These are phyloP conservation scores for Ilyonectria destructans DNA, from an alignment of 2,329 filamentous ascomycete genomes.

Conservation along the genomic window DNA sequence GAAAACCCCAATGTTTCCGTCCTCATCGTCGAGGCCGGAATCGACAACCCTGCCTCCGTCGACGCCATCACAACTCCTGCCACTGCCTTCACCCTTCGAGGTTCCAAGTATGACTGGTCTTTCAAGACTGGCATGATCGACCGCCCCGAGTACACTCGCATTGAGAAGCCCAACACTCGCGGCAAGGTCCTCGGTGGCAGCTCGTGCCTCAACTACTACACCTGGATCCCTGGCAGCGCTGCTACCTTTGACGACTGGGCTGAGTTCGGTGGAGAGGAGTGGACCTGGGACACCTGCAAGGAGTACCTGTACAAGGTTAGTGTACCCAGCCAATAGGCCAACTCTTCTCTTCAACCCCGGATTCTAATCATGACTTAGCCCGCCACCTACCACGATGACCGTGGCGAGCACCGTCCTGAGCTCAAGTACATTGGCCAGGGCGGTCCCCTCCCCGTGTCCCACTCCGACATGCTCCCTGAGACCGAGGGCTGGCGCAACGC, in stretches of 20 bases:
- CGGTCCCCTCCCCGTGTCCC: slow-evolving; percentile 69
- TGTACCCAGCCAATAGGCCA: neutral
- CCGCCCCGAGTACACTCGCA: slow-evolving; percentile 71
- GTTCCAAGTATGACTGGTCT: slow-evolving; percentile 71
- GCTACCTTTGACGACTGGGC: slow-evolving; percentile 78
- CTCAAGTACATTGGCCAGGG: slow-evolving; percentile 66
- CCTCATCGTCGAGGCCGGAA: slow-evolving; percentile 66
- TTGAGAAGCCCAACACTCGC: slow-evolving; percentile 76
- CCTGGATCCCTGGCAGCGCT: slow-evolving; percentile 73
- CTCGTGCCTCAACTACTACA: slow-evolving; percentile 75
- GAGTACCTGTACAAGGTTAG: slow-evolving; percentile 67
- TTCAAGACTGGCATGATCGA: slow-evolving; percentile 76
- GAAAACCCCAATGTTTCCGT: slow-evolving; percentile 58
- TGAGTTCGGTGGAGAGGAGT: slow-evolving; percentile 80
- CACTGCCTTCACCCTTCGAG: slow-evolving; percentile 68
- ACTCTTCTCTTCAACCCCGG: neutral
- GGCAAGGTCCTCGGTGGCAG: slow-evolving; percentile 74
- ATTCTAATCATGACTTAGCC: slow-evolving; percentile 40
- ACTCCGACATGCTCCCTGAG: slow-evolving; percentile 69
- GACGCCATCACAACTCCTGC: slow-evolving; percentile 70
- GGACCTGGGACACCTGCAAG: slow-evolving; percentile 66
- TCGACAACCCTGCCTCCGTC: slow-evolving; percentile 64
- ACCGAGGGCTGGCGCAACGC: slow-evolving; percentile 66
- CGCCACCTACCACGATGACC: slow-evolving; percentile 72
- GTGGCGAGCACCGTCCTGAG: slow-evolving; percentile 60